Evolutionary conservation across 139 green algal genomes (phyloP).

Genomic region (Chlamydomonas sphaeroides): DNA sequence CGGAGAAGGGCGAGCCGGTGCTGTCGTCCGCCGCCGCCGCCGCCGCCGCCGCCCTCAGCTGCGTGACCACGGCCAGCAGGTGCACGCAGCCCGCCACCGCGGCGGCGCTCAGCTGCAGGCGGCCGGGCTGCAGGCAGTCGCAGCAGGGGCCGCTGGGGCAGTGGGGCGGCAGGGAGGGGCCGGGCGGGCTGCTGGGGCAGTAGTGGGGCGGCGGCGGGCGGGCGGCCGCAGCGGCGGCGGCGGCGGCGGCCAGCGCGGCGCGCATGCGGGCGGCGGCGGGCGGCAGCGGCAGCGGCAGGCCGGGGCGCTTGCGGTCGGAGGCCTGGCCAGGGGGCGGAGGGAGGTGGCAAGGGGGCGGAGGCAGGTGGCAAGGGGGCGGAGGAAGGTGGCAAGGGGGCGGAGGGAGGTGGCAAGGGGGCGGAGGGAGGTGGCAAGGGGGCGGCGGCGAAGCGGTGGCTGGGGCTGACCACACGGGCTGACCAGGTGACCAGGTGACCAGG

Average conservation of each 20-base stretch:
- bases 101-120: neutral
- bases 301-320: no score
- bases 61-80: constrained; percentile 12
- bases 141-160: neutral
- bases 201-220: no score
- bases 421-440: no score
- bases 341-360: no score
- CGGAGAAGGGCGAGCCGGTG: no score
- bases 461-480: no score
- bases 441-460: no score
- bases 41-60: neutral
- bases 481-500: no score
- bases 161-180: neutral
- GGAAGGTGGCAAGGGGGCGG: neutral
- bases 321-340: neutral
- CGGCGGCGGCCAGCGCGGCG: neutral
- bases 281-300: neutral
- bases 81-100: constrained; percentile 25
- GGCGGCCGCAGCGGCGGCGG: neutral
- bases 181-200: no score
- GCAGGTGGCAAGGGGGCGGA: neutral
- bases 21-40: neutral
- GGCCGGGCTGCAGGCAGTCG: neutral
- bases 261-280: neutral
- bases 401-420: neutral